A percentile compares a stretch with the other conserved stretches of the same genome.
Conservation (phyloP, 768 basidiomycete species). For the Serendipita sp. region DNA sequence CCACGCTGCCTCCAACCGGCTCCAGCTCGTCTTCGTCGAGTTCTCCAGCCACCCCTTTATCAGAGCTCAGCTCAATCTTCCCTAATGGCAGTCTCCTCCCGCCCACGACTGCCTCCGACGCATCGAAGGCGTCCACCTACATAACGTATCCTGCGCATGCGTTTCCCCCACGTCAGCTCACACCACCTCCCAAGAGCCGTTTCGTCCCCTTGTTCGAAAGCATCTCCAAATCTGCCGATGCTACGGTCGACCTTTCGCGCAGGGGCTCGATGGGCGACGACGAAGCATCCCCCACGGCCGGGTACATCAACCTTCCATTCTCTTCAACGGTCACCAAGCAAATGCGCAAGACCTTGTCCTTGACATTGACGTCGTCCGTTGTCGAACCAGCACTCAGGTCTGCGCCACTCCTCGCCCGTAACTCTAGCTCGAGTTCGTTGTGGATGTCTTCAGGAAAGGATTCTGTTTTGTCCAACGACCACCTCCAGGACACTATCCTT, state of each 20-base stretch:
- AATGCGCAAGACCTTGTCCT: background rate
- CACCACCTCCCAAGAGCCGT: conserved; percentile 6
- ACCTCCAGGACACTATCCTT: background rate
- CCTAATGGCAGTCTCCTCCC: background rate
- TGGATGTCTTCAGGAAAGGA: no score
- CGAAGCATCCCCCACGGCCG: background rate
- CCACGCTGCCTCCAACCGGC: background rate
- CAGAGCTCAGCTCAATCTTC: background rate
- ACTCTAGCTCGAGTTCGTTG: background rate
- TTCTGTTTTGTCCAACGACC: background rate
- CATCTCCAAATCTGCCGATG: background rate
- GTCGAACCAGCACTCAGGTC: conserved; percentile 2
- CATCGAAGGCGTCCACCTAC: background rate
- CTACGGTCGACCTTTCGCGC: background rate
- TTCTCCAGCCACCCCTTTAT: background rate
- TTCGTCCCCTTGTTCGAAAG: conserved; percentile 4
- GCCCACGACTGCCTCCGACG: background rate
- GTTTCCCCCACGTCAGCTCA: conserved; percentile 1
- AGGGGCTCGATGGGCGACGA: background rate
- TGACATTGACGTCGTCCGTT: background rate
- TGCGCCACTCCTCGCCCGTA: background rate
- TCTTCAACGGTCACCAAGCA: conserved; percentile 3
- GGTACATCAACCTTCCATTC: background rate
- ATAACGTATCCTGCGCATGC: background rate
- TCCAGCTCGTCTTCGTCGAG: background rate